phyloP scores from a whole-genome alignment of 768 basidiomycete species.

The Kwoniella sp. region DNA sequence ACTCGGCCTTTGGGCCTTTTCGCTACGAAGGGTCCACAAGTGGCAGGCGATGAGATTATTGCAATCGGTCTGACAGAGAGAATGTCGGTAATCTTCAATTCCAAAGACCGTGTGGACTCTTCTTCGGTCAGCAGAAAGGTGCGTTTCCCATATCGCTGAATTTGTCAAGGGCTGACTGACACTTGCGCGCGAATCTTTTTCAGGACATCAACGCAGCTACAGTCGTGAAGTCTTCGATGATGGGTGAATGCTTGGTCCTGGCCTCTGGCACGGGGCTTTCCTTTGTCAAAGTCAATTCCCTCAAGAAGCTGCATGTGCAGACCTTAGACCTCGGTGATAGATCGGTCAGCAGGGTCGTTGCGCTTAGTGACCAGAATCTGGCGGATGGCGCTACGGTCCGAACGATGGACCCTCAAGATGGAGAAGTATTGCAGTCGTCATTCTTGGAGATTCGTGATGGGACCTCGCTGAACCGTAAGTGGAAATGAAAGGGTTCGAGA shows the following conservation, averaged over 20 bases:
- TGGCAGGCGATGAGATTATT: constrained; percentile 33
- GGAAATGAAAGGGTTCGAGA: too few relatives aligned
- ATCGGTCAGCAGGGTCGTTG: constrained; percentile 31
- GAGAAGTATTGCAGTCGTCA: constrained; percentile 39
- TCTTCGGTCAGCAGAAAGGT: constrained; percentile 49
- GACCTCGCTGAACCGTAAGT: constrained; percentile 37
- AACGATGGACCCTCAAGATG: constrained; percentile 41
- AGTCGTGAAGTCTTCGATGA: constrained; percentile 15
- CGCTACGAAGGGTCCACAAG: constrained; percentile 8
- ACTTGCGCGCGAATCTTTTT: background rate
- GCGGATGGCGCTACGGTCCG: constrained; percentile 28
- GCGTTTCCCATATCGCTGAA: constrained; percentile 2
- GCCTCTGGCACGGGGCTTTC: constrained; percentile 33
- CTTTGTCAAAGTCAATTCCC: constrained; percentile 38
- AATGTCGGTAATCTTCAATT: constrained; percentile 48
- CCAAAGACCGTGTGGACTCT: constrained; percentile 43
- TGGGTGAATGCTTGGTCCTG: constrained; percentile 41
- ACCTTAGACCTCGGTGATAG: constrained; percentile 45
- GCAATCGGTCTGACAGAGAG: constrained; percentile 45
- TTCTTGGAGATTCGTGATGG: constrained; percentile 47
- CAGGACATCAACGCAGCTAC: constrained; percentile 43
- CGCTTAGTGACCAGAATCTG: constrained; percentile 21
- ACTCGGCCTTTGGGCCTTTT: constrained; percentile 38
- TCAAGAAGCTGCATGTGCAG: constrained; percentile 52
- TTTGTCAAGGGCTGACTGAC: background rate